phyloP scores from a whole-genome alignment of 2,329 filamentous ascomycete genomes.

The Fusarium redolens region DNA sequence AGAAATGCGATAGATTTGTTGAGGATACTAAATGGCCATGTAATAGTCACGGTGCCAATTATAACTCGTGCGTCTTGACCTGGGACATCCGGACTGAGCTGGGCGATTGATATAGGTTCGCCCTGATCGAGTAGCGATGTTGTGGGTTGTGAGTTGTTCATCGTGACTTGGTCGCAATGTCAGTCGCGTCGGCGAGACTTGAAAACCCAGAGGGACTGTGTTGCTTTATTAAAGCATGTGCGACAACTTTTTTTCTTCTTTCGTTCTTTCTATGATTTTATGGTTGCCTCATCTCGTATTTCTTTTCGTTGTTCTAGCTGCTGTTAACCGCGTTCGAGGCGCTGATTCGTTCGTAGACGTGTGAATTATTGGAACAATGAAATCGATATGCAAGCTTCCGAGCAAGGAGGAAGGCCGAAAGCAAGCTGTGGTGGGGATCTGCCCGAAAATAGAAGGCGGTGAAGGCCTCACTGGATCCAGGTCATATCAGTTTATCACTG shows the following conservation, averaged over 20 bases:
- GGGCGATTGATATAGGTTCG: slow-evolving; percentile 64
- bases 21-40: slow-evolving; percentile 91
- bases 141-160: slow-evolving; percentile 41
- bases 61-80: slow-evolving; percentile 60
- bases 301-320: not conserved
- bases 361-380: slow-evolving; percentile 4
- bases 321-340: slow-evolving; percentile 6
- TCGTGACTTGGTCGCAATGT: slow-evolving; percentile 32
- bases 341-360: slow-evolving; percentile 5
- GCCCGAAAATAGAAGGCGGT: slow-evolving; percentile 38
- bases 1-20: slow-evolving; percentile 80
- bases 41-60: slow-evolving; percentile 81
- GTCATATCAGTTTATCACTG: slow-evolving; percentile 13
- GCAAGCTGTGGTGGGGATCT: slow-evolving; percentile 34
- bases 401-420: slow-evolving; percentile 22
- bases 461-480: not conserved
- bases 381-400: slow-evolving; percentile 29
- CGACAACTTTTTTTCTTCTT: not conserved
- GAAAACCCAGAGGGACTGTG: slow-evolving; percentile 5
- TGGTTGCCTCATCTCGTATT: slow-evolving; percentile 13
- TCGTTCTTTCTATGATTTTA: not conserved
- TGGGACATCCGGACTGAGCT: slow-evolving; percentile 62
- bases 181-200: slow-evolving; percentile 33
- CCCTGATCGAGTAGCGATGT: slow-evolving; percentile 44
- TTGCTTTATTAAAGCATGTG: slow-evolving; percentile 22